Conservation (phyloP, 2,329 filamentous ascomycete genomes). For the Phialophora expanda region DNA sequence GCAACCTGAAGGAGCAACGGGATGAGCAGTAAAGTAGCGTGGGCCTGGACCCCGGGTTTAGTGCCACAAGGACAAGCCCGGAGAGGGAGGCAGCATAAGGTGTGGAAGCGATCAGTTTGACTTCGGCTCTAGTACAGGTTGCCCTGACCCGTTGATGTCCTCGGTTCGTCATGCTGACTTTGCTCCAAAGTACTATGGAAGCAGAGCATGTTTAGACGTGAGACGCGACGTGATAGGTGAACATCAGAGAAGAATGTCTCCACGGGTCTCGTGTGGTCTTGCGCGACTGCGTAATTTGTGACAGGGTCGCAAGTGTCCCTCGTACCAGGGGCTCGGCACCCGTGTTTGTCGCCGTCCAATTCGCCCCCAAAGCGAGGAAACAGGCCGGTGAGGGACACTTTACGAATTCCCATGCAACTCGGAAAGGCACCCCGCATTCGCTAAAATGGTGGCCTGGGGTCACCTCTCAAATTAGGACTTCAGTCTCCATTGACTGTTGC, state of each 20-base stretch:
- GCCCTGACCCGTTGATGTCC: not conserved
- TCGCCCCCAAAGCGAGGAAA: too few species aligned
- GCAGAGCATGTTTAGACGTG: too few species aligned
- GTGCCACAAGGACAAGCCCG: not conserved
- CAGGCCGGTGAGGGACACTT: not conserved
- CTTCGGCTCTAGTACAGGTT: not conserved
- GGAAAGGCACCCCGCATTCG: not conserved
- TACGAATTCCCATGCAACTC: not conserved
- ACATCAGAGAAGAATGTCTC: not conserved
- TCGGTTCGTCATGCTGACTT: not conserved
- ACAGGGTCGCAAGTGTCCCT: not conserved
- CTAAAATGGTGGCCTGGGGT: not conserved
- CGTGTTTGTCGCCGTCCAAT: not conserved
- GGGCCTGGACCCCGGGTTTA: not conserved
- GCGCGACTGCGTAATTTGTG: not conserved
- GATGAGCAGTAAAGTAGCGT: not conserved
- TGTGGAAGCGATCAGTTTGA: not conserved
- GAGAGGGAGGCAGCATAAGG: not conserved
- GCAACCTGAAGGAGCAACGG: not conserved
- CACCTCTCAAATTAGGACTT: not conserved
- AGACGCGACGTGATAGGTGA: not conserved
- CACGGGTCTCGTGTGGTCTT: not conserved
- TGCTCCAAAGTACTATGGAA: not conserved
- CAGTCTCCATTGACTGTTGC: not conserved
- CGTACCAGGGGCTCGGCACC: not conserved